Evolutionary conservation across 441 rosid genomes (phyloP).

Genomic region (Populus hybrid): DNA sequence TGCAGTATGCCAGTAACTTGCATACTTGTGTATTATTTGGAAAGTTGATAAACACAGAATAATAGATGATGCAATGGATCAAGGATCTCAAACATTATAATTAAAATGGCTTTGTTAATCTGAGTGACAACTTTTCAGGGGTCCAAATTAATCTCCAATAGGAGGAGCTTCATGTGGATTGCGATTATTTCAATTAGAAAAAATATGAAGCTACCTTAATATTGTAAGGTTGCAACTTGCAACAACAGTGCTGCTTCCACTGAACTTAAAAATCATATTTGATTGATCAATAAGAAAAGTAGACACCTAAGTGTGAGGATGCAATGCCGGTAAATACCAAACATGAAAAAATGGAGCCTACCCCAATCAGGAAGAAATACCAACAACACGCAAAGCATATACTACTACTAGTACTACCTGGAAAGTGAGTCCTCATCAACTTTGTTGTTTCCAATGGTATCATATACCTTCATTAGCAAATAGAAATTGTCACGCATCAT

Average conservation of each 20-base stretch:
- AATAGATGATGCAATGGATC: background rate
- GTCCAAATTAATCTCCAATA: background rate
- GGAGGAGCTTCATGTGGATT: background rate
- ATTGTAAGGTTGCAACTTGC: background rate
- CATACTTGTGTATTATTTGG: background rate
- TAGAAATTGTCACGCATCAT: constrained; percentile 22
- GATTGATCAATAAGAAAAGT: background rate
- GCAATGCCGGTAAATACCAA: background rate
- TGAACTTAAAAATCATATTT: background rate
- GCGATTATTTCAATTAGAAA: background rate
- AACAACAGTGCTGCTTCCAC: background rate
- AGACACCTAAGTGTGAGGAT: background rate
- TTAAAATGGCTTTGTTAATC: background rate
- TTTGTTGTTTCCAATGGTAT: constrained; percentile 74
- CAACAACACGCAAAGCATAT: background rate
- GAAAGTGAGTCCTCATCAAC: constrained; percentile 54
- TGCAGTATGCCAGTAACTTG: background rate
- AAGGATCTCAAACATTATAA: background rate
- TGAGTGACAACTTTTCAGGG: background rate
- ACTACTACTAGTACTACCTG: background rate
- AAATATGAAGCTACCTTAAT: background rate
- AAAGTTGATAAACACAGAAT: background rate
- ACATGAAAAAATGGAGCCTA: background rate
- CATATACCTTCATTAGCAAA: constrained; percentile 71
- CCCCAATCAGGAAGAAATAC: background rate